Evolutionary conservation across 345 rosid species (phyloP).

Genomic region (Leavenworthia alabamica): DNA sequence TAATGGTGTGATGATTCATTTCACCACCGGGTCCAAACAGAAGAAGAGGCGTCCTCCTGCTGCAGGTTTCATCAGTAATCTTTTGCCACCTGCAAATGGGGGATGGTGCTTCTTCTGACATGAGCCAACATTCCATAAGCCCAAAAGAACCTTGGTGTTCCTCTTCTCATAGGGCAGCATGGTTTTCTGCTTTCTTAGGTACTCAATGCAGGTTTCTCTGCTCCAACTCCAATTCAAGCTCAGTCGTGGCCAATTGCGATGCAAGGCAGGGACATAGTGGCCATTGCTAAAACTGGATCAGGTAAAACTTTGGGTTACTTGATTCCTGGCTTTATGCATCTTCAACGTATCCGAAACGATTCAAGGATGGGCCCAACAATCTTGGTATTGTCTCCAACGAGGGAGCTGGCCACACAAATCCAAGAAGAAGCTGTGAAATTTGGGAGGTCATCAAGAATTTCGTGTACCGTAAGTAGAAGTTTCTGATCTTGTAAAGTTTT

Average conservation of each 20-base stretch:
- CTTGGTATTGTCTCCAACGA: constrained; percentile 87
- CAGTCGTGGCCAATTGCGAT: constrained; percentile 97
- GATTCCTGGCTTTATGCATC: constrained; percentile 78
- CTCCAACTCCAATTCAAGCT: constrained; percentile 99
- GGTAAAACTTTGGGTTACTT: constrained; percentile 97
- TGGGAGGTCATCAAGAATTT: constrained; percentile 81
- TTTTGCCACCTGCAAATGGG: constrained; percentile 70
- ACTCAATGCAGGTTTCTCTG: constrained; percentile 81
- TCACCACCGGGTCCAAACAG: constrained; percentile 52
- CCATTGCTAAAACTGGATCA: constrained; percentile 95
- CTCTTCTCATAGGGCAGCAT: constrained; percentile 48
- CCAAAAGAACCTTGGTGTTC: constrained; percentile 43
- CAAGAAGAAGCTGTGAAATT: constrained; percentile 91
- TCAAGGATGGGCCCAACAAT: constrained; percentile 87
- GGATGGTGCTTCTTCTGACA: constrained; percentile 97
- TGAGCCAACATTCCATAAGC: constrained; percentile 41
- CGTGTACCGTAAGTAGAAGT: constrained; percentile 60
- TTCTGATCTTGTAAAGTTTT: not conserved
- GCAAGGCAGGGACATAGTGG: constrained; percentile 87
- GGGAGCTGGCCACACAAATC: constrained; percentile 96
- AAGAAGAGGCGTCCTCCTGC: constrained; percentile 89
- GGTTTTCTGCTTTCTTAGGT: constrained; percentile 78
- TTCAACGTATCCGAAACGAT: constrained; percentile 56
- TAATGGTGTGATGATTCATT: constrained; percentile 70
- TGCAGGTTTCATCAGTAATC: constrained; percentile 80